Evolutionary conservation across 164 flowering plant genomes (phyloP).

Genomic region (Tetrastigma voinierianum): DNA sequence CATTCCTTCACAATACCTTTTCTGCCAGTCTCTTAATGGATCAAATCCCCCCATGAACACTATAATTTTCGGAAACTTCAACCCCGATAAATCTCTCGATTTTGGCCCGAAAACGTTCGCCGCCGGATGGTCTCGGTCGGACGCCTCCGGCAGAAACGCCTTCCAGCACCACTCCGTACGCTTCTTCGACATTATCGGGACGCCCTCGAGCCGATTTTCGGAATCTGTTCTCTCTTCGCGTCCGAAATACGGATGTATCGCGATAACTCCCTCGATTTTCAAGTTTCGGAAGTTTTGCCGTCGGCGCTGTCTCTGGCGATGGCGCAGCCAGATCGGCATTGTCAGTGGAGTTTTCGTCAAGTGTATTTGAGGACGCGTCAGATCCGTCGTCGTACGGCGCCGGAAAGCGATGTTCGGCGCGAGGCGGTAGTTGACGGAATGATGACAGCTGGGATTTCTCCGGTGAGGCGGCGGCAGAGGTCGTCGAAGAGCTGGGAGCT

Average conservation of each 20-base stretch:
- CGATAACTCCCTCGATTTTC: slow-evolving; percentile 11
- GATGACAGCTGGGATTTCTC: slow-evolving; percentile 16
- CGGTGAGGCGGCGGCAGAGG: slow-evolving; percentile 20
- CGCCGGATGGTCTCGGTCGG: slow-evolving; percentile 36
- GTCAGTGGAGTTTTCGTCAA: background rate
- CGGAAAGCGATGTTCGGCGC: slow-evolving; percentile 31
- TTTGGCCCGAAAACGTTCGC: slow-evolving; percentile 25
- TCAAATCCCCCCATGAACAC: slow-evolving; percentile 35
- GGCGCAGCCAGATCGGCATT: slow-evolving; percentile 14
- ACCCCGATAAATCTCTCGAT: slow-evolving; percentile 6
- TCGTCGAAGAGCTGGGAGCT: slow-evolving; percentile 16
- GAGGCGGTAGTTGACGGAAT: slow-evolving; percentile 47
- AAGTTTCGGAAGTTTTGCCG: slow-evolving; percentile 17
- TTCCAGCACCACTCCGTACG: slow-evolving; percentile 28
- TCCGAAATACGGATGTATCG: slow-evolving; percentile 27
- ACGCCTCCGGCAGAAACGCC: slow-evolving; percentile 35
- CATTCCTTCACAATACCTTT: slow-evolving; percentile 25
- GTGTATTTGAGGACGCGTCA: slow-evolving; percentile 21
- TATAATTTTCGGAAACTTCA: slow-evolving; percentile 23
- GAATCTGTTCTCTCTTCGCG: slow-evolving; percentile 37
- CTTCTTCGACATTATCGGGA: slow-evolving; percentile 8
- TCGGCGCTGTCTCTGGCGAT: slow-evolving; percentile 33
- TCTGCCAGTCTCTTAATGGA: slow-evolving; percentile 30
- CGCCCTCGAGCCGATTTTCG: slow-evolving; percentile 18
- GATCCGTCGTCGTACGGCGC: slow-evolving; percentile 37